These are phyloP conservation scores for Lophium mytilinum DNA, from an alignment of 495 filamentous ascomycete genomes.

Conservation along the genomic window DNA sequence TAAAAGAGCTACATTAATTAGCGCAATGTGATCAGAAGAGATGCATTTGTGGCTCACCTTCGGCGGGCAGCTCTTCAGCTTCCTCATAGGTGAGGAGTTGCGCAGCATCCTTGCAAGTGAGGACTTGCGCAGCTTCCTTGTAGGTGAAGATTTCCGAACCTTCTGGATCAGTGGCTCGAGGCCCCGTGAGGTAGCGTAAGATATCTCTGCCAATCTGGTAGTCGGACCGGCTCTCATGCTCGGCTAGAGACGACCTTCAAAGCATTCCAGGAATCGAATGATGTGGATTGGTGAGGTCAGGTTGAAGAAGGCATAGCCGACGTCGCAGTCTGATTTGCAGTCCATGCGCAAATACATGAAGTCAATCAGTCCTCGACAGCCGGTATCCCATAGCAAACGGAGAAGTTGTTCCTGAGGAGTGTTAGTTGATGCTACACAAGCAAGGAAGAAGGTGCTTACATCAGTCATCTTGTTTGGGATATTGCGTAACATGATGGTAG, in stretches of 20 bases:
- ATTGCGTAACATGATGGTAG: constrained; percentile 80
- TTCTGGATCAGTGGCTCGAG: constrained; percentile 84
- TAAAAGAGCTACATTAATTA: constrained; percentile 1
- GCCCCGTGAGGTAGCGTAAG: constrained; percentile 92
- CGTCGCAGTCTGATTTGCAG: constrained; percentile 46
- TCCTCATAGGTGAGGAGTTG: constrained; percentile 59
- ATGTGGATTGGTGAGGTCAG: constrained; percentile 63
- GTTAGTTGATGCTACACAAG: constrained; percentile 37
- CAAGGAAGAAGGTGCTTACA: constrained; percentile 32
- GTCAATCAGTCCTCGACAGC: constrained; percentile 73
- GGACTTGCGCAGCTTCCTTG: too few species aligned
- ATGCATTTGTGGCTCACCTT: constrained; percentile 46
- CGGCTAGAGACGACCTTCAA: constrained; percentile 34
- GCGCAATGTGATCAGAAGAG: background rate
- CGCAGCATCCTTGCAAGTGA: constrained; percentile 73
- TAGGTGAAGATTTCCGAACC: constrained; percentile 89
- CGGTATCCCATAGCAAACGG: constrained; percentile 51
- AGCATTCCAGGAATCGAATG: constrained; percentile 13
- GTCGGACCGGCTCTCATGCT: too few species aligned
- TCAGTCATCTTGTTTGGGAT: constrained; percentile 87
- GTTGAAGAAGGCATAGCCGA: constrained; percentile 97
- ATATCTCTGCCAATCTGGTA: constrained; percentile 73
- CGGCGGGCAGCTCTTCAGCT: constrained; percentile 70
- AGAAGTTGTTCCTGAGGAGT: constrained; percentile 31
- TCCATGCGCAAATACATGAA: constrained; percentile 92